phyloP scores from a whole-genome alignment of 441 rosid genomes.

The Rhodomyrtus psidioides region DNA sequence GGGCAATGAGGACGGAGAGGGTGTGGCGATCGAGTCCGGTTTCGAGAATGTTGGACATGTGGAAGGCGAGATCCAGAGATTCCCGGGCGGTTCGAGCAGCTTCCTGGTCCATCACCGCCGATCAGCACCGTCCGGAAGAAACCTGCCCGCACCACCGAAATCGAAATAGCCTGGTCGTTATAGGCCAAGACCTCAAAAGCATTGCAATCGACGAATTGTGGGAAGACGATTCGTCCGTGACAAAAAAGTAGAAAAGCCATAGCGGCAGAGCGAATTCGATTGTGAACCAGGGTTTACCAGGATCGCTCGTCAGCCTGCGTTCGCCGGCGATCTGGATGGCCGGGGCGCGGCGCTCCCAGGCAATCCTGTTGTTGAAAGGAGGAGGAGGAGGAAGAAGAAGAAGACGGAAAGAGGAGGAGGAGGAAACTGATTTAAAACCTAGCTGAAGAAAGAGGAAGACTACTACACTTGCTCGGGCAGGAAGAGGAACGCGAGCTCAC shows the following conservation, averaged over 20 bases:
- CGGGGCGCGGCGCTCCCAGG: not conserved
- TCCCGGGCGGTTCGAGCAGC: slow-evolving; percentile 57
- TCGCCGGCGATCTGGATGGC: not conserved
- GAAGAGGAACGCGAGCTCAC: not conserved
- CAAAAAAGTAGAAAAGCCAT: not conserved
- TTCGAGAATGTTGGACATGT: slow-evolving; percentile 63
- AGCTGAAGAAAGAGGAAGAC: no score
- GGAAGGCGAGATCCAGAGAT: slow-evolving; percentile 55
- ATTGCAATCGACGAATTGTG: not conserved
- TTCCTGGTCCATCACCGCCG: slow-evolving; percentile 36
- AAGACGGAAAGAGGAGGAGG: not conserved
- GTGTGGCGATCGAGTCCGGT: slow-evolving; percentile 65
- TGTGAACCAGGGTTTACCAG: not conserved
- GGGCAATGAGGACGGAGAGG: slow-evolving; percentile 56
- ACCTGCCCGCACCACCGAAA: not conserved
- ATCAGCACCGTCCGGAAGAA: not conserved
- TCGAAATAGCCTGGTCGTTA: not conserved
- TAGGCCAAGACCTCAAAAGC: not conserved
- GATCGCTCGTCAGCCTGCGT: not conserved
- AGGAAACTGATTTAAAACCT: not conserved
- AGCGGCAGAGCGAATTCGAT: not conserved
- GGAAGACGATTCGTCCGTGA: not conserved
- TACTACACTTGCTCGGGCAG: not conserved
- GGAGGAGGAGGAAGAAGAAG: not conserved
- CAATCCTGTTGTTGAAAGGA: not conserved